A percentile compares a stretch with the other conserved stretches of the same genome.
Conservation (phyloP, 495 filamentous ascomycete species). For the Chaetomidium leptoderma region DNA sequence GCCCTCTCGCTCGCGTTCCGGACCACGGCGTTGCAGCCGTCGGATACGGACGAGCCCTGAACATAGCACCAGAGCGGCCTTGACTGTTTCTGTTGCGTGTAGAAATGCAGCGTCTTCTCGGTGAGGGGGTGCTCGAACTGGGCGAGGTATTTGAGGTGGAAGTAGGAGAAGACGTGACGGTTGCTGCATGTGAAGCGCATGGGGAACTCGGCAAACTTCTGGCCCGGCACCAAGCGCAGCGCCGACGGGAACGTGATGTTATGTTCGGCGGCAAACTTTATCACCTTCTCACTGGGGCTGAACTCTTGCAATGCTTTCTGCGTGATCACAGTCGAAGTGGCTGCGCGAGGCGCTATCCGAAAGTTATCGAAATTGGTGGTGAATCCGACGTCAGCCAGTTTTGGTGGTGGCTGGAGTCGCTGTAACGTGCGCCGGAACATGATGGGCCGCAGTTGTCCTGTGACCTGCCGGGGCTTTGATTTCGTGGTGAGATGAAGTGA, state of each 20-base stretch:
- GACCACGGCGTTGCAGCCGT: constrained; percentile 46
- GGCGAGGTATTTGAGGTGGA: constrained; percentile 32
- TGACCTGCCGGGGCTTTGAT: too few relatives aligned
- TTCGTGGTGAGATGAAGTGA: too few relatives aligned
- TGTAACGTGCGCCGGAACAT: not conserved
- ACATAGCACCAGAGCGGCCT: constrained; percentile 51
- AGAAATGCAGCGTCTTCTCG: constrained; percentile 27
- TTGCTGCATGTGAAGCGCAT: constrained; percentile 11
- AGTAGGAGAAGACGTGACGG: constrained; percentile 21
- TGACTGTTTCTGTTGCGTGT: constrained; percentile 26
- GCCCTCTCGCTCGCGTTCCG: constrained; percentile 45
- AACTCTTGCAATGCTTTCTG: not conserved
- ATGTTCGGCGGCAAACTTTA: not conserved
- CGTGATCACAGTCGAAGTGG: not conserved
- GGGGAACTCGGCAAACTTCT: not conserved
- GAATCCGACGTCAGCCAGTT: not conserved
- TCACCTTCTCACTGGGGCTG: not conserved
- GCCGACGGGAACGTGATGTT: not conserved
- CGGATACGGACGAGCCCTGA: constrained; percentile 16
- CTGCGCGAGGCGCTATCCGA: not conserved
- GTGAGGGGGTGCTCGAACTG: constrained; percentile 33
- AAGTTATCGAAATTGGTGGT: not conserved
- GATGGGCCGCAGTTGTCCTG: not conserved
- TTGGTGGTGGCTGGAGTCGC: not conserved
- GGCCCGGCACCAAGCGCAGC: not conserved